Conservation (phyloP, 2,329 filamentous ascomycete species). For the Scedosporium aurantiacum region DNA sequence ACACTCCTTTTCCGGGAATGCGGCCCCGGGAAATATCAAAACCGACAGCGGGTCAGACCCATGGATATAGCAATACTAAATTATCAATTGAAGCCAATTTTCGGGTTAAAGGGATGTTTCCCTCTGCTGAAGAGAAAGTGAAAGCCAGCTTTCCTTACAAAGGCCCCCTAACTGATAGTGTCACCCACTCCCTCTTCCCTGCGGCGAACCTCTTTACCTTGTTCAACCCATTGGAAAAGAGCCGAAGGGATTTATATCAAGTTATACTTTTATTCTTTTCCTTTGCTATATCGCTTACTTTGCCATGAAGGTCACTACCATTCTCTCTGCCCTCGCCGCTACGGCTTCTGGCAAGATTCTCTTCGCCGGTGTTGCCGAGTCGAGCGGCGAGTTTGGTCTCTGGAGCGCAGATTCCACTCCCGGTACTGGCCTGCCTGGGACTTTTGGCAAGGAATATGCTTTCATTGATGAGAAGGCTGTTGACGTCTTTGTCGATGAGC, state of each 20-base stretch:
- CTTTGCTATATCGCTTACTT: too few relatives aligned
- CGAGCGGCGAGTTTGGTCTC: constrained; percentile 5
- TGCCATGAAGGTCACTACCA: not conserved
- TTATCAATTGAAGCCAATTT: not conserved
- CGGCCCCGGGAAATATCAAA: not conserved
- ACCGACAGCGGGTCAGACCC: not conserved
- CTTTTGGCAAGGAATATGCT: constrained; percentile 2
- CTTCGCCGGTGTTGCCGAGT: constrained; percentile 5
- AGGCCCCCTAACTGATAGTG: not conserved
- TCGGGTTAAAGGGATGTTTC: too few relatives aligned
- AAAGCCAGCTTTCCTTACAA: not conserved
- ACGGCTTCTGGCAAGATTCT: constrained; percentile 2
- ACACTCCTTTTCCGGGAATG: not conserved
- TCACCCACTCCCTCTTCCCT: not conserved
- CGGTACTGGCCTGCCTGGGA: not conserved
- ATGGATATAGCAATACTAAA: not conserved
- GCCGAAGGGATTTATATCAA: not conserved
- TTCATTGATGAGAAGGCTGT: constrained; percentile 5
- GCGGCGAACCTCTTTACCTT: not conserved
- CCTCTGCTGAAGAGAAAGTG: not conserved
- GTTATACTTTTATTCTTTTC: not conserved
- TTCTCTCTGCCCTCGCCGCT: not conserved
- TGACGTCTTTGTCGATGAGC: constrained; percentile 3
- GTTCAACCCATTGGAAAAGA: not conserved
- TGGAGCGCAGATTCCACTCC: not conserved